Evolutionary conservation across 768 basidiomycete genomes (phyloP).

Genomic region (Boletus reticulatus): DNA sequence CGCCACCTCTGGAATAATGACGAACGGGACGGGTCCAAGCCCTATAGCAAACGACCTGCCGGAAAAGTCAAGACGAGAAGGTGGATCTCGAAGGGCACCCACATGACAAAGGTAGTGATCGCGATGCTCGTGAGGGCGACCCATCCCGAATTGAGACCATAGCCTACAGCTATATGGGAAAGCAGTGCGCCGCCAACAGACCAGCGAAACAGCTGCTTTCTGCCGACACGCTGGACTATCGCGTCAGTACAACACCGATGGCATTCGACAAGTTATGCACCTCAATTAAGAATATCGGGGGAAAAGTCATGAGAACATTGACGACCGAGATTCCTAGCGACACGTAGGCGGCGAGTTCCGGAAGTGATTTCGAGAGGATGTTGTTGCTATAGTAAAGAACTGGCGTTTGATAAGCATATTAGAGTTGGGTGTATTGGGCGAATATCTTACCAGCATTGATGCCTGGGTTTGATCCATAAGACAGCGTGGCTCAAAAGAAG

Average conservation of each 20-base stretch:
- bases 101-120: conserved; percentile 82
- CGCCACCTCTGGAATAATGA: conserved; percentile 89
- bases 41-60: conserved; percentile 83
- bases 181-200: conserved; percentile 66
- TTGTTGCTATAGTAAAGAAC: conserved; percentile 92
- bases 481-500: not conserved
- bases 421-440: not conserved
- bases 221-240: conserved; percentile 60
- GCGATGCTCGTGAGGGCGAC: conserved; percentile 66
- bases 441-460: conserved; percentile 65
- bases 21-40: conserved; percentile 89
- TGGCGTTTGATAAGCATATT: conserved; percentile 23
- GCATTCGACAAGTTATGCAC: conserved; percentile 35
- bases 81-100: conserved; percentile 23
- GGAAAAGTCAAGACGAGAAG: conserved; percentile 1
- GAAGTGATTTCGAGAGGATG: conserved; percentile 78
- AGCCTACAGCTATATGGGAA: conserved; percentile 67
- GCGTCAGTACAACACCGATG: conserved; percentile 1
- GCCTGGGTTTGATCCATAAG: conserved; percentile 39
- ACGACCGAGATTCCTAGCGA: conserved; percentile 83
- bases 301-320: conserved; percentile 74
- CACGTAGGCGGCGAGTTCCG: conserved; percentile 75
- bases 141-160: conserved; percentile 62
- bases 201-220: conserved; percentile 61
- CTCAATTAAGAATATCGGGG: conserved; percentile 85